Percentiles rank a stretch among this genome's conserved stretches.
Conservation (phyloP, 148 eudicot species). For the Diospyros kaki region DNA sequence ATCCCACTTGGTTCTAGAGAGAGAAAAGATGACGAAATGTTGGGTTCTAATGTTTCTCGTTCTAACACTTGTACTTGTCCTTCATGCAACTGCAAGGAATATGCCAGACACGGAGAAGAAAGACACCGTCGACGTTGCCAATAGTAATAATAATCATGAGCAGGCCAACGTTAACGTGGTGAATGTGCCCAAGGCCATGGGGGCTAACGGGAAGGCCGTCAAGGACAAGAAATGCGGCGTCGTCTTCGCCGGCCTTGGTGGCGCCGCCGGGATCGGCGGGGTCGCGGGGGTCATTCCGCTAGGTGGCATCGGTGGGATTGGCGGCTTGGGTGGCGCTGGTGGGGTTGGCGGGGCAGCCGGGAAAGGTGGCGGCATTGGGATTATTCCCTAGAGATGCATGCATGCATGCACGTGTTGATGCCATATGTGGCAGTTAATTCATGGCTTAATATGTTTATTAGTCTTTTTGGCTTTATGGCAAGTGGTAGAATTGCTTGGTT, state of each 20-base stretch:
- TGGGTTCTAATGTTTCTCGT: background rate
- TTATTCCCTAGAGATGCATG: background rate
- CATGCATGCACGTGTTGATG: background rate
- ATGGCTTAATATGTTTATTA: background rate
- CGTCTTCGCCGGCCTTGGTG: conserved; percentile 48
- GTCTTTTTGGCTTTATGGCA: background rate
- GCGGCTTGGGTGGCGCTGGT: conserved; percentile 23
- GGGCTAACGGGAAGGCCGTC: conserved; percentile 15
- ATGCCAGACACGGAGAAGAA: conserved; percentile 28
- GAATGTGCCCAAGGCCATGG: conserved; percentile 14
- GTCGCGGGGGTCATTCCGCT: conserved; percentile 39
- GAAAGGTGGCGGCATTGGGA: background rate
- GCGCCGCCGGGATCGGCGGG: conserved; percentile 44
- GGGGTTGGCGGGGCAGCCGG: conserved; percentile 16
- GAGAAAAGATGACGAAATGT: background rate
- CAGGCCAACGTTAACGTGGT: conserved; percentile 6
- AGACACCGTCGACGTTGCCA: conserved; percentile 24
- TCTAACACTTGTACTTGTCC: background rate
- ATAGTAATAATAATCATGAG: background rate
- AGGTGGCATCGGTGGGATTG: conserved; percentile 33
- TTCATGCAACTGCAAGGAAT: background rate
- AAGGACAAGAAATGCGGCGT: conserved; percentile 19
- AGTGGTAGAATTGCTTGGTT: background rate
- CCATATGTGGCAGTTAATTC: background rate
- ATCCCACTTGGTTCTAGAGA: background rate